phyloP scores from a whole-genome alignment of 2,329 filamentous ascomycete species.

The Pestalotiopsis sp. region DNA sequence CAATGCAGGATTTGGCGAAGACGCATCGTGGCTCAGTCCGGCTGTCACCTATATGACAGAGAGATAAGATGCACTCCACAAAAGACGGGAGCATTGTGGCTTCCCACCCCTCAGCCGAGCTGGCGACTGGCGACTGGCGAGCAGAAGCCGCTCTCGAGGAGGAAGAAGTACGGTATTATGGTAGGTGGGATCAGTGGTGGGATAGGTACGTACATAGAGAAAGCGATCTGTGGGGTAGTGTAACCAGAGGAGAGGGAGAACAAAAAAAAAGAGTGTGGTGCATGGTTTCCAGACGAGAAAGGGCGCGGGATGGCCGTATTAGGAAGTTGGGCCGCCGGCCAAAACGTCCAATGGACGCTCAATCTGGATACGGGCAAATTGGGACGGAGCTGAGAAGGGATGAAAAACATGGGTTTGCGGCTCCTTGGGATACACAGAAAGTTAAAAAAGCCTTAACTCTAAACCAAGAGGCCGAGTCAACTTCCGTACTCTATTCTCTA shows the following conservation, averaged over 20 bases:
- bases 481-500: not conserved
- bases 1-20: slow-evolving; percentile 10
- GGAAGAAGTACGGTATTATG: not conserved
- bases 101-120: not conserved
- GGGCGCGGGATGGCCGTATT: not conserved
- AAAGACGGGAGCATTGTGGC: slow-evolving; percentile 5
- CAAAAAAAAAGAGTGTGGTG: slow-evolving; percentile 1
- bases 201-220: not conserved
- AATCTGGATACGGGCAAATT: not conserved
- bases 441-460: not conserved
- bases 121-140: not conserved
- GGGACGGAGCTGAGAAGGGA: not conserved
- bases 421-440: slow-evolving; percentile 1
- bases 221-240: too few species aligned
- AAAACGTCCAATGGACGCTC: slow-evolving; percentile 3
- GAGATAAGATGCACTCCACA: slow-evolving; percentile 11
- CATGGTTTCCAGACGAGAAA: not conserved
- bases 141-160: not conserved
- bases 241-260: not conserved
- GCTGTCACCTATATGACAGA: slow-evolving; percentile 8
- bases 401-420: slow-evolving; percentile 1
- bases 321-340: slow-evolving; percentile 6
- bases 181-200: not conserved
- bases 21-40: slow-evolving; percentile 5
- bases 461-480: not conserved